A percentile compares a stretch with the other conserved stretches of the same genome.
Evolutionary conservation across 1,284 basidiomycete genomes (phyloP).

Genomic region (Tylopilus sp.): DNA sequence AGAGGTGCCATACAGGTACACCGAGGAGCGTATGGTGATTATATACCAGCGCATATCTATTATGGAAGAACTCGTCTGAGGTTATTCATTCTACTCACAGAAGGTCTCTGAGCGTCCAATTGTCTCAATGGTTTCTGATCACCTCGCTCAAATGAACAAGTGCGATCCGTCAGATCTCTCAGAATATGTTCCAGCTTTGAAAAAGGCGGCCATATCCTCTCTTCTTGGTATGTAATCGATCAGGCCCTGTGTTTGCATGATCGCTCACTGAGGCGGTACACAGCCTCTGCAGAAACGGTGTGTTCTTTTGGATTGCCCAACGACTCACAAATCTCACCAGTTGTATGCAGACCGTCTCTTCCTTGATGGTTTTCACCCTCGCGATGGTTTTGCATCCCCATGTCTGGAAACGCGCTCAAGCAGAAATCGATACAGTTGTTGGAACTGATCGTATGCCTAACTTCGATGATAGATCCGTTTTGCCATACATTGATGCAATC

Average conservation of each 20-base stretch:
- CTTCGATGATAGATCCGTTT: conserved; percentile 46
- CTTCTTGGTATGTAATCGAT: conserved; percentile 20
- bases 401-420: conserved; percentile 45
- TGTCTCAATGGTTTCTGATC: conserved; percentile 28
- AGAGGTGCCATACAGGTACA: conserved; percentile 27
- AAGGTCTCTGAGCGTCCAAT: background rate
- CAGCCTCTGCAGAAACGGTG: conserved; percentile 28
- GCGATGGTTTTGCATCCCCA: conserved; percentile 48
- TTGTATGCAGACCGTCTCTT: conserved; percentile 15
- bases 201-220: conserved; percentile 17
- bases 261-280: too few species aligned
- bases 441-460: conserved; percentile 49
- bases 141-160: conserved; percentile 17
- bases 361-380: conserved; percentile 40
- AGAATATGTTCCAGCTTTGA: conserved; percentile 12
- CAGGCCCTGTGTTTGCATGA: background rate
- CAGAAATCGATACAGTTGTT: conserved; percentile 50
- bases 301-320: background rate
- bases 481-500: conserved; percentile 51
- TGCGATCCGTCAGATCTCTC: background rate
- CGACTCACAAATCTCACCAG: background rate
- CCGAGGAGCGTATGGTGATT: conserved; percentile 16
- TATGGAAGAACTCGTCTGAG: too few species aligned
- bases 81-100: background rate
- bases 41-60: background rate